Evolutionary conservation across 805 yeast genomes (phyloP).

Genomic region (Metschnikowia matae): DNA sequence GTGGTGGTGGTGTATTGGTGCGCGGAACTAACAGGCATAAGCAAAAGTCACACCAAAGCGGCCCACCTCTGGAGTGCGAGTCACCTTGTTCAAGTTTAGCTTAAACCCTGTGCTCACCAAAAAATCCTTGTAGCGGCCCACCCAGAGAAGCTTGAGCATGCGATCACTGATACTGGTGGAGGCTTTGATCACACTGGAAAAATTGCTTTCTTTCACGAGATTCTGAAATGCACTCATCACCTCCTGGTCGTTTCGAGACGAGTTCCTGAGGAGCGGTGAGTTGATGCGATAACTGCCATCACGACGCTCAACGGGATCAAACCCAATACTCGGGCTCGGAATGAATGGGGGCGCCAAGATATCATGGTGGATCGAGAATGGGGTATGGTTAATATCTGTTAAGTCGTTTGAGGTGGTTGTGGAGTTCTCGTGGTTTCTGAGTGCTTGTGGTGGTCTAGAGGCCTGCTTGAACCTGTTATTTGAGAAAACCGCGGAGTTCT

Average conservation of each 20-base stretch:
- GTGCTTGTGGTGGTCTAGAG: background rate
- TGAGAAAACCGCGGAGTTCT: slow-evolving; percentile 5
- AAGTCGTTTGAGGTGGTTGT: background rate
- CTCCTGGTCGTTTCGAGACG: slow-evolving; percentile 13
- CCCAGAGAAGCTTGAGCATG: slow-evolving; percentile 72
- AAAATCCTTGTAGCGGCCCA: slow-evolving; percentile 79
- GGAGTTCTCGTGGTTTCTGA: background rate
- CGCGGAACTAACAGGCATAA: slow-evolving; percentile 42
- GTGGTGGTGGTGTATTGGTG: slow-evolving; percentile 16
- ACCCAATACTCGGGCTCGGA: background rate
- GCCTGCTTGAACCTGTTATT: background rate
- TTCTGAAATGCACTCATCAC: slow-evolving; percentile 50
- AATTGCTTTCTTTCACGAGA: slow-evolving; percentile 49
- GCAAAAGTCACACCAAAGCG: slow-evolving; percentile 60
- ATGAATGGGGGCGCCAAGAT: slow-evolving; percentile 10
- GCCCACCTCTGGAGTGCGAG: slow-evolving; percentile 44
- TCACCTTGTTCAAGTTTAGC: slow-evolving; percentile 35
- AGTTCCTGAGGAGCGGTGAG: slow-evolving; percentile 17
- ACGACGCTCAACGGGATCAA: slow-evolving; percentile 7
- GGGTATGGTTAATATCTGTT: background rate
- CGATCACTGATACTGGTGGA: slow-evolving; percentile 65
- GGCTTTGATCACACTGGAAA: slow-evolving; percentile 67
- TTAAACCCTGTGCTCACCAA: slow-evolving; percentile 71
- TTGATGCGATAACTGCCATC: slow-evolving; percentile 26
- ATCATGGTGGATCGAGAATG: slow-evolving; percentile 14